These are phyloP conservation scores for Brassica incana DNA, from an alignment of 345 rosid genomes.

Conservation along the genomic window DNA sequence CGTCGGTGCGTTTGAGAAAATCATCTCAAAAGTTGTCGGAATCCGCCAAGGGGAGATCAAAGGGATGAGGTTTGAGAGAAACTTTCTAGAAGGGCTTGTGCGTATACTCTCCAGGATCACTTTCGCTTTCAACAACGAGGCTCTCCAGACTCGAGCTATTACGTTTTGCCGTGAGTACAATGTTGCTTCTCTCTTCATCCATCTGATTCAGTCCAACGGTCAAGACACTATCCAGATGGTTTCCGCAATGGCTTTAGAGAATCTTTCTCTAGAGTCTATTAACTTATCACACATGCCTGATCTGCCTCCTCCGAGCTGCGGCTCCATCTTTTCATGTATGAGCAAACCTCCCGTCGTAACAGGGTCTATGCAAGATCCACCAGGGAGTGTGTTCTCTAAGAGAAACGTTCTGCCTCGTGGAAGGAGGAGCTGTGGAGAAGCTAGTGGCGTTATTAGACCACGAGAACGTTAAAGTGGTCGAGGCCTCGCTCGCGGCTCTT, in stretches of 20 bases:
- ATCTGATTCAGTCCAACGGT: slow-evolving; percentile 76
- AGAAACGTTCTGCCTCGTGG: slow-evolving; percentile 78
- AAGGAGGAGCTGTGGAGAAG: slow-evolving; percentile 71
- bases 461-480: slow-evolving; percentile 79
- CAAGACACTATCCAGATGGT: slow-evolving; percentile 79
- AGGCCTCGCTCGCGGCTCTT: slow-evolving; percentile 75
- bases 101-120: slow-evolving; percentile 81
- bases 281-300: slow-evolving; percentile 69
- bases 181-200: slow-evolving; percentile 67
- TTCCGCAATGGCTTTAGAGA: slow-evolving; percentile 90
- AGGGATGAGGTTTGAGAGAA: slow-evolving; percentile 74
- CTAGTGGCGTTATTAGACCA: slow-evolving; percentile 67
- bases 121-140: slow-evolving; percentile 64
- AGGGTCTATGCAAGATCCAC: slow-evolving; percentile 80
- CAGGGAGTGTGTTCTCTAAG: slow-evolving; percentile 72
- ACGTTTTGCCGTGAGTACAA: slow-evolving; percentile 64
- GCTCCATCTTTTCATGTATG: slow-evolving; percentile 70
- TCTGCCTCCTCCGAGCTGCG: slow-evolving; percentile 62
- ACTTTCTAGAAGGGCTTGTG: slow-evolving; percentile 82
- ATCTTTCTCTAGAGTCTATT: slow-evolving; percentile 70
- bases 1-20: slow-evolving; percentile 61
- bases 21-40: slow-evolving; percentile 53
- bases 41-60: slow-evolving; percentile 76
- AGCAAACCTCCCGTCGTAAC: slow-evolving; percentile 61
- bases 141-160: slow-evolving; percentile 61